Evolutionary conservation across 2,329 filamentous ascomycete genomes (phyloP).

Genomic region (Didymella pomorum): DNA sequence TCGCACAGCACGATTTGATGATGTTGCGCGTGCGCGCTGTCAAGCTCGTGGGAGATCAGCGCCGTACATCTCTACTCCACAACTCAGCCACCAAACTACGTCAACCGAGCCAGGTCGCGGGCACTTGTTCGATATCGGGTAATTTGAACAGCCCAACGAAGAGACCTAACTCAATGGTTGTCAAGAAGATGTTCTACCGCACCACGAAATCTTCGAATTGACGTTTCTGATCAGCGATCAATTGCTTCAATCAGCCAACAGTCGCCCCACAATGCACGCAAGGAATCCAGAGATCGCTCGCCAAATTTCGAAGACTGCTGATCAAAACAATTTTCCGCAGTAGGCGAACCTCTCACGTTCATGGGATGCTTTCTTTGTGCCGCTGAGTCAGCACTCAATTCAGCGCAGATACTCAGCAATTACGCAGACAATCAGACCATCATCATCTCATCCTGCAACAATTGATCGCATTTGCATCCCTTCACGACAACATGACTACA

Average conservation of each 20-base stretch:
- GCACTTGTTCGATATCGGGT: not conserved
- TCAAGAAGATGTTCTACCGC: slow-evolving; percentile 3
- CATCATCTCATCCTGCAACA: not conserved
- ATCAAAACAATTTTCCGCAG: slow-evolving; percentile 17
- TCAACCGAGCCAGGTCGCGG: slow-evolving; percentile 29
- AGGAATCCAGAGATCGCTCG: slow-evolving; percentile 17
- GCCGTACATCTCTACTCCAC: slow-evolving; percentile 6
- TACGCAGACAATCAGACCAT: not conserved
- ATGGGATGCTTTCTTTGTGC: not conserved
- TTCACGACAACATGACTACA: too few species aligned
- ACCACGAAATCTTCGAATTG: slow-evolving; percentile 1
- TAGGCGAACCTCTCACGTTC: slow-evolving; percentile 1
- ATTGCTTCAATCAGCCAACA: slow-evolving; percentile 14
- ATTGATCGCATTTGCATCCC: not conserved
- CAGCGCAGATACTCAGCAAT: too few species aligned
- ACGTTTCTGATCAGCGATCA: slow-evolving; percentile 14
- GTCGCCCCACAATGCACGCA: slow-evolving; percentile 10
- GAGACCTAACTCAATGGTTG: not conserved
- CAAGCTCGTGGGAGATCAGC: slow-evolving; percentile 33
- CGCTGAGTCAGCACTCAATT: not conserved
- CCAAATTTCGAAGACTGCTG: slow-evolving; percentile 9
- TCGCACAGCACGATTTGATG: slow-evolving; percentile 26
- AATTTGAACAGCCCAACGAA: slow-evolving; percentile 6
- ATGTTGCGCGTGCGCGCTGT: slow-evolving; percentile 23
- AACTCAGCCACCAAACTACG: slow-evolving; percentile 28